Evolutionary conservation across 805 yeast genomes (phyloP).

Genomic region (Yarrowia osloensis): DNA sequence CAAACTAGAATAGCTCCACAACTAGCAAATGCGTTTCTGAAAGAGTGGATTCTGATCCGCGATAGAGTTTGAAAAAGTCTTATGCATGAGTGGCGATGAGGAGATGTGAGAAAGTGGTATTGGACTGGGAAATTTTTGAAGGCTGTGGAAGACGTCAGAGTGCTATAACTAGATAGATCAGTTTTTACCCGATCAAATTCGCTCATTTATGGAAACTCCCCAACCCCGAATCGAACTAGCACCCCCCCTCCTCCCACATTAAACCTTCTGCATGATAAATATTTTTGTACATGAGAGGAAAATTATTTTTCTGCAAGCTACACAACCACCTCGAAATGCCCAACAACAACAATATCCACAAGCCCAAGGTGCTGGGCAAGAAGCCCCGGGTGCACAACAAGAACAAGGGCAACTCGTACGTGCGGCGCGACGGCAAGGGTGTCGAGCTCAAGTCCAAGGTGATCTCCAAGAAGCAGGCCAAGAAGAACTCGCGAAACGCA

Average conservation of each 20-base stretch:
- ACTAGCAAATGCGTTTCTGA: background rate
- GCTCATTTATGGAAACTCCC: background rate
- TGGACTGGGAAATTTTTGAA: background rate
- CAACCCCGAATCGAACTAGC: background rate
- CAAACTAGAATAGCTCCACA: background rate
- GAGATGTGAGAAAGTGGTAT: no score
- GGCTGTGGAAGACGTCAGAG: background rate
- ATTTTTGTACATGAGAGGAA: background rate
- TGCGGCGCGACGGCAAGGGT: slow-evolving; percentile 29
- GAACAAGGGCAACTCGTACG: slow-evolving; percentile 32
- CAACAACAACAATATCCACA: slow-evolving; percentile 77
- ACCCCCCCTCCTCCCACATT: background rate
- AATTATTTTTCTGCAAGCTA: background rate
- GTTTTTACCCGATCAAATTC: no score
- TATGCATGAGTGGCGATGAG: background rate
- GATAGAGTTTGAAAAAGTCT: background rate
- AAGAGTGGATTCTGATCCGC: background rate
- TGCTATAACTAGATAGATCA: no score
- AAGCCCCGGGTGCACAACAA: slow-evolving; percentile 35
- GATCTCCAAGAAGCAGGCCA: slow-evolving; percentile 73
- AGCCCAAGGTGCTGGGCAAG: slow-evolving; percentile 58
- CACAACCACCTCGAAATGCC: slow-evolving; percentile 54
- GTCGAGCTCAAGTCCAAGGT: slow-evolving; percentile 50
- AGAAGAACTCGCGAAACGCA: slow-evolving; percentile 77
- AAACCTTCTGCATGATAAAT: slow-evolving; percentile 7